These are phyloP conservation scores for Artemisia argyi DNA, from an alignment of 129 eudicot species.

Conservation along the genomic window DNA sequence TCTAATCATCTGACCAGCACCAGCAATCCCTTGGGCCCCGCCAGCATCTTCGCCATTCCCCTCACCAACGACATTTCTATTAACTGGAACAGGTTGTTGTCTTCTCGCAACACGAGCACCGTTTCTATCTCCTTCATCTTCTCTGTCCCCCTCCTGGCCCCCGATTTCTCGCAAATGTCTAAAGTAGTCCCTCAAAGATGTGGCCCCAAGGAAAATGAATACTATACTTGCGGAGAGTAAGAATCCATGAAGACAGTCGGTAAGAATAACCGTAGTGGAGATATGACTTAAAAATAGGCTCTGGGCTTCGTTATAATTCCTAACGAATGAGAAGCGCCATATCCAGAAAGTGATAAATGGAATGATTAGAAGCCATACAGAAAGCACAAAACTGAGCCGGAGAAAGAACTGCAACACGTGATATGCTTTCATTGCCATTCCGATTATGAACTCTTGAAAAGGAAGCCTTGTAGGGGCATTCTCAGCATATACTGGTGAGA, in stretches of 20 bases:
- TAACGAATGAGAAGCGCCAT: constrained; percentile 87
- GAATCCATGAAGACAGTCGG: constrained; percentile 92
- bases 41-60: constrained; percentile 78
- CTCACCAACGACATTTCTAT: constrained; percentile 64
- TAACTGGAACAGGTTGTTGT: constrained; percentile 55
- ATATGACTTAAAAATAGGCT: constrained; percentile 76
- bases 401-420: constrained; percentile 74
- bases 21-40: constrained; percentile 86
- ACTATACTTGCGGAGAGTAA: constrained; percentile 92
- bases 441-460: constrained; percentile 75
- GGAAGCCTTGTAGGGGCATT: constrained; percentile 91
- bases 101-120: constrained; percentile 93
- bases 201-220: constrained; percentile 85
- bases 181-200: constrained; percentile 88
- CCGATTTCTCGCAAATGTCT: constrained; percentile 88
- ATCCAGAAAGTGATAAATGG: constrained; percentile 96
- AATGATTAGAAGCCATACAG: constrained; percentile 89
- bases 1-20: constrained; percentile 90
- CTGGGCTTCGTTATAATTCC: constrained; percentile 78
- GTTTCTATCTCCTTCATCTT: constrained; percentile 79
- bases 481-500: constrained; percentile 95
- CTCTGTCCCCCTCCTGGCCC: constrained; percentile 87
- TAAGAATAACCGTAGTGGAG: constrained; percentile 68
- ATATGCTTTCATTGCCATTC: constrained; percentile 83
- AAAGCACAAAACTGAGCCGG: constrained; percentile 83